A percentile compares a stretch with the other conserved stretches of the same genome.
These are phyloP conservation scores for Cyphellophora attinorum DNA, from an alignment of 2,329 filamentous ascomycete genomes.

Conservation along the genomic window DNA sequence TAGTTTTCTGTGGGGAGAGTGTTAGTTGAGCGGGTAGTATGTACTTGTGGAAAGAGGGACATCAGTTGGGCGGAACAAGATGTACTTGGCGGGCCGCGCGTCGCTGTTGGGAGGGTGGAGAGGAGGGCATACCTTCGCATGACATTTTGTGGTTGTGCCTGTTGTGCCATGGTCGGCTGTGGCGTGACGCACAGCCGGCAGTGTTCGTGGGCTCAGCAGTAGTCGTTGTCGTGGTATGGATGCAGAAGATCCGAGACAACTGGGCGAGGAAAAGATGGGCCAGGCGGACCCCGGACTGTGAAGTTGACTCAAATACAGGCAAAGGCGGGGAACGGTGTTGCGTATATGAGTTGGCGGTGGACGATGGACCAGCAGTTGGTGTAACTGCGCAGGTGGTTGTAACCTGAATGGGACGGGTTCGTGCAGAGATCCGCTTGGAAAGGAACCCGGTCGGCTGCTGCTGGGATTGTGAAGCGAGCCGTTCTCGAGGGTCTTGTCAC, in stretches of 20 bases:
- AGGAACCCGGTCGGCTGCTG: too few species aligned
- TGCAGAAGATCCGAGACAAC: too few species aligned
- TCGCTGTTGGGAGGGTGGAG: not conserved
- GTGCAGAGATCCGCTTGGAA: too few species aligned
- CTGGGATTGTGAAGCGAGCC: too few species aligned
- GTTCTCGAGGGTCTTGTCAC: too few species aligned
- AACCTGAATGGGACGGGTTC: not conserved
- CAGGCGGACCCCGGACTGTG: slow-evolving; percentile 10
- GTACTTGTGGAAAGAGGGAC: too few species aligned
- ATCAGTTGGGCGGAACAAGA: not conserved
- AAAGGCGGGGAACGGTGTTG: not conserved
- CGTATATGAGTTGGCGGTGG: slow-evolving; percentile 2
- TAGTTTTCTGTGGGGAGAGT: slow-evolving; percentile 58
- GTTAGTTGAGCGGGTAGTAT: slow-evolving; percentile 5
- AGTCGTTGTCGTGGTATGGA: too few species aligned
- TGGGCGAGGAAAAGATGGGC: too few species aligned
- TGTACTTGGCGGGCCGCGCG: not conserved
- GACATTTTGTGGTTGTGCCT: slow-evolving; percentile 40
- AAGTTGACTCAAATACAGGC: slow-evolving; percentile 2
- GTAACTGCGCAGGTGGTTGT: slow-evolving; percentile 6
- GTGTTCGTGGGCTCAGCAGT: slow-evolving; percentile 20
- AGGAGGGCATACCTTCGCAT: slow-evolving; percentile 53
- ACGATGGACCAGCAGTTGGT: slow-evolving; percentile 3
- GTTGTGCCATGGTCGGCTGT: slow-evolving; percentile 32
- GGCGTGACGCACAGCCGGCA: not conserved